These are phyloP conservation scores for Alternaria consortialis DNA, from an alignment of 2,329 filamentous ascomycete species.

Conservation along the genomic window DNA sequence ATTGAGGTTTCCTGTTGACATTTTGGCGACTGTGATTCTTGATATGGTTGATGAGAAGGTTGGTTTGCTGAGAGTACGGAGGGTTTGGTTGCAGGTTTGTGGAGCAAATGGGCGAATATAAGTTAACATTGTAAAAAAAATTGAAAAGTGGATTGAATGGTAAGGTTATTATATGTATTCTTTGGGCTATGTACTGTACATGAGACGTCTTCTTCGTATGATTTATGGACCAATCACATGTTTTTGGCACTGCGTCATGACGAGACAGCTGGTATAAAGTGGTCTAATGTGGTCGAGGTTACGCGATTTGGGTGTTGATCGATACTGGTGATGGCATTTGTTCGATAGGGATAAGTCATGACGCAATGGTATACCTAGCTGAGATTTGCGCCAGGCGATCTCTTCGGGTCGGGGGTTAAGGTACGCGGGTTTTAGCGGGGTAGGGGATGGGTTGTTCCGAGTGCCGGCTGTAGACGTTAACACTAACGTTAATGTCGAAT, in stretches of 20 bases:
- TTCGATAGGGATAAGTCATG: conserved; percentile 36
- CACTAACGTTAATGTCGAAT: neutral
- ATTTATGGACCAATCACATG: conserved; percentile 18
- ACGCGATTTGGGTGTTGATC: conserved; percentile 6
- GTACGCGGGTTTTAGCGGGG: conserved; percentile 11
- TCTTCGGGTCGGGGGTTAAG: conserved; percentile 2
- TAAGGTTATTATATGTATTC: conserved; percentile 10
- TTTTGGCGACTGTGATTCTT: conserved; percentile 32
- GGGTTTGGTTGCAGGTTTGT: conserved; percentile 24
- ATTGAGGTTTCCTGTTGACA: conserved; percentile 50
- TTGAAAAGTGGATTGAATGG: neutral
- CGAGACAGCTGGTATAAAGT: neutral
- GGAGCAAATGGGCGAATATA: conserved; percentile 26
- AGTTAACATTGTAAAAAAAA: conserved; percentile 19
- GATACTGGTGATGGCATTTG: conserved; percentile 7
- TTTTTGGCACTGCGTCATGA: conserved; percentile 21
- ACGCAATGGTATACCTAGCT: conserved; percentile 30
- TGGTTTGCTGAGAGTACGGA: conserved; percentile 30
- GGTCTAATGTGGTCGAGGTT: neutral
- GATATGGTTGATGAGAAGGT: conserved; percentile 19
- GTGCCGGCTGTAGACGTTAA: neutral
- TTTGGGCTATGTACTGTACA: neutral
- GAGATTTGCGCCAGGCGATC: conserved; percentile 16
- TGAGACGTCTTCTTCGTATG: neutral
- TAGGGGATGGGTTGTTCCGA: conserved; percentile 1